Conservation (phyloP, 129 eudicot genomes). For the Arctium minus region DNA sequence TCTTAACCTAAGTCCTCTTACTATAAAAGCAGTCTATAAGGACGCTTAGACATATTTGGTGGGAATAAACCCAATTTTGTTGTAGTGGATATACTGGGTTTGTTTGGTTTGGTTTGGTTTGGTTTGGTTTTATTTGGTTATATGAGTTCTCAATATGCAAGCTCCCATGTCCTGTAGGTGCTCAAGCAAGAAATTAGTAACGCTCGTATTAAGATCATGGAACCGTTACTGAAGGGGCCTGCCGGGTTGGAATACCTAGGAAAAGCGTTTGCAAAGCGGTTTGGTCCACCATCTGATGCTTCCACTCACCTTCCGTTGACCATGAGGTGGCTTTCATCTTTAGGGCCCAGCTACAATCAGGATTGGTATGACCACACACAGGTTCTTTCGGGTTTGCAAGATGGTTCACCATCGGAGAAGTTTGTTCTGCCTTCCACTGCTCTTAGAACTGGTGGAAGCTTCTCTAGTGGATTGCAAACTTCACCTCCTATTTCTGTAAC, state of each 20-base stretch:
- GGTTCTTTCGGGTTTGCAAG: slow-evolving; percentile 39
- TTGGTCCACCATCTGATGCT: slow-evolving; percentile 78
- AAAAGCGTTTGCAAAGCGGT: slow-evolving; percentile 63
- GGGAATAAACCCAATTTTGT: background rate
- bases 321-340: slow-evolving; percentile 57
- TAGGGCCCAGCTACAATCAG: slow-evolving; percentile 32
- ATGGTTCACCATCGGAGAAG: slow-evolving; percentile 26
- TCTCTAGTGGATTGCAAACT: slow-evolving; percentile 40
- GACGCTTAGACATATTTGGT: no score
- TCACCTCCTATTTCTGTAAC: slow-evolving; percentile 24
- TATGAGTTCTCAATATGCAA: slow-evolving; percentile 8
- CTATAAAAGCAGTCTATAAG: no score
- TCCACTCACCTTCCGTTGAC: slow-evolving; percentile 60
- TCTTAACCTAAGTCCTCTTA: no score
- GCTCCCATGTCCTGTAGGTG: slow-evolving; percentile 32
- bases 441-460: slow-evolving; percentile 83
- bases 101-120: background rate
- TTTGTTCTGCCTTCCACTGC: slow-evolving; percentile 54
- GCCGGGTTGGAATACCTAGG: slow-evolving; percentile 73
- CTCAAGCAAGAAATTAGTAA: slow-evolving; percentile 86
- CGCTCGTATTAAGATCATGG: slow-evolving; percentile 73
- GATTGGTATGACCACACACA: slow-evolving; percentile 69
- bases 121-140: background rate
- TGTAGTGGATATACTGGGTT: background rate
- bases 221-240: slow-evolving; percentile 88